phyloP scores from a whole-genome alignment of 1,139 yeast species.

The Zygosaccharomyces pseudobailii region DNA sequence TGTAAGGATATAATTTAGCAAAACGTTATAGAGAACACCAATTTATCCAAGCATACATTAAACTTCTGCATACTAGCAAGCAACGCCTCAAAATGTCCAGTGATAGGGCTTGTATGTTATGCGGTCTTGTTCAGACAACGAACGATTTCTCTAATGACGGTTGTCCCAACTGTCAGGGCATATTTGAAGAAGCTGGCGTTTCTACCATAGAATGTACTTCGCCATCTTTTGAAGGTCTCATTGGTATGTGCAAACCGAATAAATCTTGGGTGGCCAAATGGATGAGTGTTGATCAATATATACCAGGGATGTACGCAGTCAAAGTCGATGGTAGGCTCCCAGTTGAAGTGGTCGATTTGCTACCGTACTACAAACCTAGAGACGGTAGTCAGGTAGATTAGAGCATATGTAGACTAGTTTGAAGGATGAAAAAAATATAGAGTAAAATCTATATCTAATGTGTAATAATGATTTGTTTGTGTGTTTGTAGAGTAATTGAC shows the following conservation, averaged over 20 bases:
- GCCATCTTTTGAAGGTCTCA: conserved; percentile 93
- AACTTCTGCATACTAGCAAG: background rate
- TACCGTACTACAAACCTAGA: conserved; percentile 85
- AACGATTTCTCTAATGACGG: conserved; percentile 71
- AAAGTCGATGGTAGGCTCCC: conserved; percentile 91
- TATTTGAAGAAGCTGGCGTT: conserved; percentile 76
- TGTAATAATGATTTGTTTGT: background rate
- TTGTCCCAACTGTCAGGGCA: conserved; percentile 96
- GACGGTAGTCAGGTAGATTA: conserved; percentile 92
- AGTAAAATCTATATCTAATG: background rate
- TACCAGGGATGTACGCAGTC: conserved; percentile 89
- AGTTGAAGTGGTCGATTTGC: conserved; percentile 69
- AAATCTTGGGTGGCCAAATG: conserved; percentile 97
- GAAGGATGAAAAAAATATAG: background rate
- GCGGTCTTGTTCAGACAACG: conserved; percentile 73
- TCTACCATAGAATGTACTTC: conserved; percentile 89
- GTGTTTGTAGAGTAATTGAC: background rate
- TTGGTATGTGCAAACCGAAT: conserved; percentile 82
- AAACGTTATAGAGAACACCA: background rate
- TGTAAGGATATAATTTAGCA: background rate
- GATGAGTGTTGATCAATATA: conserved; percentile 87
- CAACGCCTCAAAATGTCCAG: conserved; percentile 34
- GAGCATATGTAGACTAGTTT: conserved; percentile 4
- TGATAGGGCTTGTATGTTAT: conserved; percentile 96
- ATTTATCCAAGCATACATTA: background rate